Evolutionary conservation across 768 basidiomycete species (phyloP).

Genomic region (Collybia sp.): DNA sequence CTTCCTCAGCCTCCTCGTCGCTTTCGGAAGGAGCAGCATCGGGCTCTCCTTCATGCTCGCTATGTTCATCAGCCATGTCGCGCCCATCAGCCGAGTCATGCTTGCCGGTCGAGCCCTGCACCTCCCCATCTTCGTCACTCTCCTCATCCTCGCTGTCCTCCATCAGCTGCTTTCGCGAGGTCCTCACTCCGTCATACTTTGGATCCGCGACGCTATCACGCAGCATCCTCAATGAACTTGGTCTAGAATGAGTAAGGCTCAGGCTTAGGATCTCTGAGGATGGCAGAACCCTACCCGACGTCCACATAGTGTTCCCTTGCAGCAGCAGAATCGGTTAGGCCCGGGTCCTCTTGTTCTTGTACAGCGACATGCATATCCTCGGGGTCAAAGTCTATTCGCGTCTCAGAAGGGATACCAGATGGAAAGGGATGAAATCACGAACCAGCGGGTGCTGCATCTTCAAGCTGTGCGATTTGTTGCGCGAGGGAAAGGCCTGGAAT

Average conservation of each 20-base stretch:
- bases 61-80: not conserved
- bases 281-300: slow-evolving; percentile 60
- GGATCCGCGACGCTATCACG: slow-evolving; percentile 66
- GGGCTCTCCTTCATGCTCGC: slow-evolving; percentile 6
- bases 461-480: slow-evolving; percentile 79
- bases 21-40: slow-evolving; percentile 1
- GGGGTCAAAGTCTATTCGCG: slow-evolving; percentile 61
- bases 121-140: slow-evolving; percentile 6
- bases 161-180: slow-evolving; percentile 53
- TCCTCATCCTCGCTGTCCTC: slow-evolving; percentile 25
- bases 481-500: slow-evolving; percentile 51
- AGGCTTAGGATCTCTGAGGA: not conserved
- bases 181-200: slow-evolving; percentile 74
- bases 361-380: slow-evolving; percentile 62
- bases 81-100: slow-evolving; percentile 6
- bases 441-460: slow-evolving; percentile 69
- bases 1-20: slow-evolving; percentile 6
- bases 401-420: slow-evolving; percentile 4
- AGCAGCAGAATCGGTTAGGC: slow-evolving; percentile 24
- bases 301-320: slow-evolving; percentile 77
- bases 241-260: slow-evolving; percentile 31
- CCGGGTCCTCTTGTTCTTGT: slow-evolving; percentile 36
- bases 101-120: slow-evolving; percentile 6
- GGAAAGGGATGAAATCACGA: slow-evolving; percentile 13
- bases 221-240: slow-evolving; percentile 62